Evolutionary conservation across 2,329 filamentous ascomycete genomes (phyloP).

Genomic region (Westerdykella sp.): DNA sequence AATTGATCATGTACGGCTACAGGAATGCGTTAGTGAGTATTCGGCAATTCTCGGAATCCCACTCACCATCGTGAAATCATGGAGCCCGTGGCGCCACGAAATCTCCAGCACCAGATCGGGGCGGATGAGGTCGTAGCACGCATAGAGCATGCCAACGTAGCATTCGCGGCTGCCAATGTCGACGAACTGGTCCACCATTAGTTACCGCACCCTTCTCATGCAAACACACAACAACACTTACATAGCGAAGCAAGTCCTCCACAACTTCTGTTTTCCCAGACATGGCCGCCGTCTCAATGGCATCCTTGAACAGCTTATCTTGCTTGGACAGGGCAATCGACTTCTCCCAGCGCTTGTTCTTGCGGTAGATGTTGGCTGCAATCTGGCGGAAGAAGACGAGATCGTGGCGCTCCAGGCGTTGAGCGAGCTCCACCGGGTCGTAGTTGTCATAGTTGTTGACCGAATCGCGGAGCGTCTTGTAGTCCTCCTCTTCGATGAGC

Average conservation of each 20-base stretch:
- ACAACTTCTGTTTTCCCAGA: conserved; percentile 88
- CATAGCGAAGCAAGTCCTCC: conserved; percentile 91
- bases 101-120: conserved; percentile 91
- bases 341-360: conserved; percentile 99
- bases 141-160: conserved; percentile 99
- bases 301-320: conserved; percentile 99
- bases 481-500: conserved; percentile 96
- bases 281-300: conserved; percentile 93
- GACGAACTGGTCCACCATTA: conserved; percentile 66
- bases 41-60: background rate
- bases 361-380: conserved; percentile 95
- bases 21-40: conserved; percentile 6
- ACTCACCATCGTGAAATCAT: conserved; percentile 84
- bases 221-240: conserved; percentile 58
- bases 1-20: conserved; percentile 95
- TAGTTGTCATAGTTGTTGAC: conserved; percentile 99
- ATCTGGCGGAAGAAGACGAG: conserved; percentile 99
- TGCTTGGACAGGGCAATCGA: conserved; percentile 97
- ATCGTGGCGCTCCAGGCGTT: conserved; percentile 93
- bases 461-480: conserved; percentile 96
- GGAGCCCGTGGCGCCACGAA: conserved; percentile 90
- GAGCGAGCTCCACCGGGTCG: conserved; percentile 85
- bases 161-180: conserved; percentile 98
- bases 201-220: conserved; percentile 9
- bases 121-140: conserved; percentile 94